A percentile compares a stretch with the other conserved stretches of the same genome.
Evolutionary conservation across 2,329 filamentous ascomycete species (phyloP).

Genomic region (Cordyceps javanica): DNA sequence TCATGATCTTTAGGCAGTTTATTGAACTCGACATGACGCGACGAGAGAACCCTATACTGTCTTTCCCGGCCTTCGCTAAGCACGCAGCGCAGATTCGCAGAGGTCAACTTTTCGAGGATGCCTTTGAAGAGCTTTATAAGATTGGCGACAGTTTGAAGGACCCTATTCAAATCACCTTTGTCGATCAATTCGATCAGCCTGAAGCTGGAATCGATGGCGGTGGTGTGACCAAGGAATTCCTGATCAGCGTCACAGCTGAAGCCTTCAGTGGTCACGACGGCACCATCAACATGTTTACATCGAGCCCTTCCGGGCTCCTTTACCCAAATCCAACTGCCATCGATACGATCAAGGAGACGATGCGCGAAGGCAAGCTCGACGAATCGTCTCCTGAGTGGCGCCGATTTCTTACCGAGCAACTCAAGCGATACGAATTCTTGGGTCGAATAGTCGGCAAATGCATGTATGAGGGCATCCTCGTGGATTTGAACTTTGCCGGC

Average conservation of each 20-base stretch:
- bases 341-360: conserved; percentile 58
- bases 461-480: conserved; percentile 91
- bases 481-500: conserved; percentile 86
- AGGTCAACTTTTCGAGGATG: conserved; percentile 77
- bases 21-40: conserved; percentile 61
- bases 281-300: conserved; percentile 59
- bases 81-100: conserved; percentile 78
- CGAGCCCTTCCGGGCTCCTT: conserved; percentile 78
- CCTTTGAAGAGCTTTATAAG: conserved; percentile 73
- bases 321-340: conserved; percentile 80
- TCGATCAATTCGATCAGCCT: conserved; percentile 77
- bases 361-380: conserved; percentile 44
- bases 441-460: conserved; percentile 94
- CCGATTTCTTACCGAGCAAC: conserved; percentile 50
- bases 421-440: conserved; percentile 81
- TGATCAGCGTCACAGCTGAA: conserved; percentile 81
- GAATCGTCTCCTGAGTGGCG: conserved; percentile 53
- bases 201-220: conserved; percentile 97
- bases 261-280: conserved; percentile 59
- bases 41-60: conserved; percentile 17
- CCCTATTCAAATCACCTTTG: conserved; percentile 92
- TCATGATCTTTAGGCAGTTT: conserved; percentile 90
- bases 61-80: conserved; percentile 36
- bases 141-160: conserved; percentile 83
- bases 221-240: conserved; percentile 94